Conservation (phyloP, 495 filamentous ascomycete species). For the Bathelium albidoporum region DNA sequence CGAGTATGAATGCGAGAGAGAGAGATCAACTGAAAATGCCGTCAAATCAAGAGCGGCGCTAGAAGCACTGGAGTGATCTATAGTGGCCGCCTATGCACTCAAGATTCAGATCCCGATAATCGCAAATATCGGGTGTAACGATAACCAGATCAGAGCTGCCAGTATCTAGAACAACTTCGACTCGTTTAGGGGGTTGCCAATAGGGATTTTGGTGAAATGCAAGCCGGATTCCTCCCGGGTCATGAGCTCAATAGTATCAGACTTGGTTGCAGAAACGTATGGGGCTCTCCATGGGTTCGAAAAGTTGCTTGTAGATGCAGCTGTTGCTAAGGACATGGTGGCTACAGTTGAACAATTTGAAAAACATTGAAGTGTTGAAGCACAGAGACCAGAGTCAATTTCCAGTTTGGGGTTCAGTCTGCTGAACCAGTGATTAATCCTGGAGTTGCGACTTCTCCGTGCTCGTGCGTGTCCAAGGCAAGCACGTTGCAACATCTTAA, state of each 20-base stretch:
- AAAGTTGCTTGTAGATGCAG: neutral
- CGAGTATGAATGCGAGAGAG: neutral
- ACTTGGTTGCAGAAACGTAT: neutral
- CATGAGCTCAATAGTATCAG: neutral
- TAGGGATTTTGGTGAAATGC: conserved; percentile 4
- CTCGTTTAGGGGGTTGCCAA: conserved; percentile 18
- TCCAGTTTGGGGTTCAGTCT: too few relatives aligned
- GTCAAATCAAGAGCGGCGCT: neutral
- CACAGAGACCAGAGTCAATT: too few relatives aligned
- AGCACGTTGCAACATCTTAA: too few relatives aligned
- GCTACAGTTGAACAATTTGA: too few relatives aligned
- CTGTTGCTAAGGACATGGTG: neutral
- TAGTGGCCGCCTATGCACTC: neutral
- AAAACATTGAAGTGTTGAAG: too few relatives aligned
- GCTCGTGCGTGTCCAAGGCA: too few relatives aligned
- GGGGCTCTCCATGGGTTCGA: neutral
- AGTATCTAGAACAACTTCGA: conserved; percentile 19
- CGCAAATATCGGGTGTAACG: neutral
- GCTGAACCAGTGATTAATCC: too few relatives aligned
- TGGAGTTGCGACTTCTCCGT: too few relatives aligned
- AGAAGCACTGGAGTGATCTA: neutral
- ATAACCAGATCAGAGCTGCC: conserved; percentile 14
- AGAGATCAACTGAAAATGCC: neutral
- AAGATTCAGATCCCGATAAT: neutral
- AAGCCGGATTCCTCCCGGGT: neutral